A percentile compares a stretch with the other conserved stretches of the same genome.
Conservation (phyloP, 371 early-diverging fungal species). For the Catenaria anguillulae region DNA sequence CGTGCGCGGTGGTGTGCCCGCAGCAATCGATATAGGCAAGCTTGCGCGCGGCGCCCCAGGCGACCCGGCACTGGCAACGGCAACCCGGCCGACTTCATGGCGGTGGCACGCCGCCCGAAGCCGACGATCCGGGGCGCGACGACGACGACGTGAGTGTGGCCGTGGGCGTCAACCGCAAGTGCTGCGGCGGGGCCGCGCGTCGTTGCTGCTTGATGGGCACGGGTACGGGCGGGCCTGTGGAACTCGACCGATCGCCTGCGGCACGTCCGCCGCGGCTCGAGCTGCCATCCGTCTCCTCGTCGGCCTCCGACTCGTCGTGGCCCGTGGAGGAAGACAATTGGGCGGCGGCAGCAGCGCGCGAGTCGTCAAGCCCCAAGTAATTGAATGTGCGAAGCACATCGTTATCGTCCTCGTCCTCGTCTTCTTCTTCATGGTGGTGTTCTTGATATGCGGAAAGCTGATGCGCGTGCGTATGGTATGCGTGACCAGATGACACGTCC, state of each 20-base stretch:
- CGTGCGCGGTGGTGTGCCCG: background rate
- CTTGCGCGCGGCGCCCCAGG: too few species aligned
- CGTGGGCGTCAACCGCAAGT: too few species aligned
- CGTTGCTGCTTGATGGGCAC: background rate
- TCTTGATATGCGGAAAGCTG: background rate
- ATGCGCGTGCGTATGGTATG: too few species aligned
- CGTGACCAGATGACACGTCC: background rate
- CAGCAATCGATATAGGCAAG: background rate
- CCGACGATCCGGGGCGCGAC: too few species aligned
- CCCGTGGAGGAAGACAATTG: background rate
- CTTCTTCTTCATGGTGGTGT: background rate
- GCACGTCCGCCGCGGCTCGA: background rate
- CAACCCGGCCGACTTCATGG: too few species aligned
- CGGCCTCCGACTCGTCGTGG: background rate
- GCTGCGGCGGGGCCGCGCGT: too few species aligned
- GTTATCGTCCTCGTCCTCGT: background rate
- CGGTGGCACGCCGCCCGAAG: too few species aligned
- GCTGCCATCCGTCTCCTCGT: too few species aligned
- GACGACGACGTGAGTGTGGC: background rate
- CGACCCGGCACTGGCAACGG: too few species aligned
- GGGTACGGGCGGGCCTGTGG: background rate
- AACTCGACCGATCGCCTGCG: background rate
- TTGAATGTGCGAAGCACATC: constrained; percentile 3
- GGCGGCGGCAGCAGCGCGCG: background rate
- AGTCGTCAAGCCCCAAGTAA: background rate